Conservation (phyloP, 2,329 filamentous ascomycete species). For the Colletotrichum simmondsii region DNA sequence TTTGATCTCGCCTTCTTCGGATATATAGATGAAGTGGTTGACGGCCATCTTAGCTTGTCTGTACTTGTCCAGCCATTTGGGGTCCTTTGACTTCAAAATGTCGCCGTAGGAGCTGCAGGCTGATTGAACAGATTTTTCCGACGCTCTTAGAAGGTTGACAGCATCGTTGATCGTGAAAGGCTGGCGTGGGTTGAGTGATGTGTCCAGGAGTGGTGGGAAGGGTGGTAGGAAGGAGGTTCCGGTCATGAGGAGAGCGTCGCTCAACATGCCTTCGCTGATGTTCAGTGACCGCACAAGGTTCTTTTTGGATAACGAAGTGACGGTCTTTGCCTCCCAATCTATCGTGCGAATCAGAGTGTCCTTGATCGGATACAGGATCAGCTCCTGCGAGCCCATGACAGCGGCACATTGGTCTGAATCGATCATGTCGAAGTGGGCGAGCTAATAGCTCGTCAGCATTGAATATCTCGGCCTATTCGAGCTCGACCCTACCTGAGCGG, state of each 20-base stretch:
- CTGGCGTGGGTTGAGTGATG: conserved; percentile 63
- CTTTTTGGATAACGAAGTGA: conserved; percentile 73
- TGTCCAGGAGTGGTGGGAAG: conserved; percentile 80
- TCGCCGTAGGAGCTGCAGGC: conserved; percentile 85
- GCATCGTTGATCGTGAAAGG: conserved; percentile 77
- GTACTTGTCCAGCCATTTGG: conserved; percentile 86
- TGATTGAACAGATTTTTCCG: conserved; percentile 75
- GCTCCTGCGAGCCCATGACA: conserved; percentile 85
- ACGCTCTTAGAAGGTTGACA: conserved; percentile 78
- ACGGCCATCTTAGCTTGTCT: conserved; percentile 86
- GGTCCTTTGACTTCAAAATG: conserved; percentile 75
- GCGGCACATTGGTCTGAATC: conserved; percentile 77
- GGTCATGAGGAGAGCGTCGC: conserved; percentile 84
- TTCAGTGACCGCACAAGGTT: conserved; percentile 76
- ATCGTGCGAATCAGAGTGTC: conserved; percentile 76
- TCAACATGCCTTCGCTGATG: conserved; percentile 77
- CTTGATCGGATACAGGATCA: conserved; percentile 86
- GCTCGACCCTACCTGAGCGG: conserved; percentile 75
- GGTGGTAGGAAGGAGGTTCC: conserved; percentile 83
- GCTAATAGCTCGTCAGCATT: conserved; percentile 56
- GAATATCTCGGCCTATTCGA: conserved; percentile 24
- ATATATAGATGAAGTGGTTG: conserved; percentile 87
- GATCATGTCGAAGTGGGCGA: conserved; percentile 80
- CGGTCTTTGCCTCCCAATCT: conserved; percentile 75
- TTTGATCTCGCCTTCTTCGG: conserved; percentile 79